Evolutionary conservation across 345 rosid genomes (phyloP).

Genomic region (Eucalyptus camaldulensis): DNA sequence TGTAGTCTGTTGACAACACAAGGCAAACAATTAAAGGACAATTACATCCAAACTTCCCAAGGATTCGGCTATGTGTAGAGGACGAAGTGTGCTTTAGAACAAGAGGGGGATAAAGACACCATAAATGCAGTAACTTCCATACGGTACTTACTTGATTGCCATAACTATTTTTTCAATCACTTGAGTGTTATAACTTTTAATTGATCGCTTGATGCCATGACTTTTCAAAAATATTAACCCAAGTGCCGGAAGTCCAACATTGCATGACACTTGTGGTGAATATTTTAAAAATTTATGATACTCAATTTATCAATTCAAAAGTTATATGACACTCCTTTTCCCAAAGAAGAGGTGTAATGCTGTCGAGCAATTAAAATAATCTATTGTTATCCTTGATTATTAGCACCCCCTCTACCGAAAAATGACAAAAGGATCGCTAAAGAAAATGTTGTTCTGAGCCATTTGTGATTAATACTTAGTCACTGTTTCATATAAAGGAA

Average conservation of each 20-base stretch:
- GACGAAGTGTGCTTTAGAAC: background rate
- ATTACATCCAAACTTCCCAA: background rate
- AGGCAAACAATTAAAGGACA: background rate
- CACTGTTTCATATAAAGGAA: background rate
- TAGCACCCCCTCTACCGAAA: background rate
- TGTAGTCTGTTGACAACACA: conserved; percentile 45
- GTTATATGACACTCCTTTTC: background rate
- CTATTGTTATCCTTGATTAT: background rate
- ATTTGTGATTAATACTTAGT: background rate
- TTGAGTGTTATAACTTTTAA: background rate
- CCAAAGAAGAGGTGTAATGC: background rate
- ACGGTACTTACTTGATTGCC: background rate
- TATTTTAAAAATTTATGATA: background rate
- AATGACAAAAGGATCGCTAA: background rate
- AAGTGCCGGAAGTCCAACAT: background rate
- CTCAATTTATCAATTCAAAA: background rate
- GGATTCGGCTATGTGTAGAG: background rate
- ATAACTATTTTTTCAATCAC: background rate
- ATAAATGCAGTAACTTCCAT: background rate
- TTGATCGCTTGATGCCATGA: too few relatives aligned
- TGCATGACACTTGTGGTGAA: background rate
- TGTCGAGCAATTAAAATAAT: background rate
- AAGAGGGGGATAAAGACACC: background rate
- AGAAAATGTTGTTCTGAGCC: background rate
- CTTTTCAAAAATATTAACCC: background rate